A percentile compares a stretch with the other conserved stretches of the same genome.
Conservation (phyloP, 2,329 filamentous ascomycete genomes). For the Pseudopyricularia javanii region DNA sequence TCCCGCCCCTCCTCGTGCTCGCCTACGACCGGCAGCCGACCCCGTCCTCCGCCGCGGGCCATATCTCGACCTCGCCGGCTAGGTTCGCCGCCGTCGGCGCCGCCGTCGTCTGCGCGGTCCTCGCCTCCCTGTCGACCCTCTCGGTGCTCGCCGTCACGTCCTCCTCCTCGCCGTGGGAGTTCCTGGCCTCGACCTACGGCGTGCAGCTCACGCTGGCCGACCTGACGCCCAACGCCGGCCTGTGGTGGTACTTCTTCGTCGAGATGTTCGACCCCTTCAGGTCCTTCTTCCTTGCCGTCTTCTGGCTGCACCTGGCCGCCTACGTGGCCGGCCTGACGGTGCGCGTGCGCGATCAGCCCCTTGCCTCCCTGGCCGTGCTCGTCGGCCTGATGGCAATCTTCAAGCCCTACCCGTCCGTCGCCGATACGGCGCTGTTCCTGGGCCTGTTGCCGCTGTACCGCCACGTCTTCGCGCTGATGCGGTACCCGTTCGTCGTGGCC, state of each 20-base stretch:
- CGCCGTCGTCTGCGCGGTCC: slow-evolving; percentile 36
- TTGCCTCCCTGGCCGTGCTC: slow-evolving; percentile 75
- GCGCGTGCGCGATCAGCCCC: slow-evolving; percentile 70
- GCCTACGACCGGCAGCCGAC: slow-evolving; percentile 55
- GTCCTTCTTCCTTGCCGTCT: slow-evolving; percentile 92
- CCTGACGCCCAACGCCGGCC: slow-evolving; percentile 83
- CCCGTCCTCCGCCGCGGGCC: slow-evolving; percentile 7
- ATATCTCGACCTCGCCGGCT: slow-evolving; percentile 13
- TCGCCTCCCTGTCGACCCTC: slow-evolving; percentile 53
- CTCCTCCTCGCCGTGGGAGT: slow-evolving; percentile 65
- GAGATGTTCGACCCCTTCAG: slow-evolving; percentile 99
- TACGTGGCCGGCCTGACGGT: slow-evolving; percentile 82
- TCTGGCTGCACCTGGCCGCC: slow-evolving; percentile 87
- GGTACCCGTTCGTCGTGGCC: slow-evolving; percentile 80
- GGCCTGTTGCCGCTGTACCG: slow-evolving; percentile 73
- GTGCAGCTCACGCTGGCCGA: slow-evolving; percentile 85
- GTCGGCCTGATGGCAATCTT: slow-evolving; percentile 88
- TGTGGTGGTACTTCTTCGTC: slow-evolving; percentile 99
- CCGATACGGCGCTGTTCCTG: slow-evolving; percentile 78
- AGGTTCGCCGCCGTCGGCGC: slow-evolving; percentile 44
- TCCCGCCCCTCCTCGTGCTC: slow-evolving; percentile 70
- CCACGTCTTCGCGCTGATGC: slow-evolving; percentile 88
- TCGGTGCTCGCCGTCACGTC: slow-evolving; percentile 55
- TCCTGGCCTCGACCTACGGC: slow-evolving; percentile 79
- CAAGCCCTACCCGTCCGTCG: slow-evolving; percentile 91